Conservation (phyloP, 768 basidiomycete species). For the Austroboletus festivus region DNA sequence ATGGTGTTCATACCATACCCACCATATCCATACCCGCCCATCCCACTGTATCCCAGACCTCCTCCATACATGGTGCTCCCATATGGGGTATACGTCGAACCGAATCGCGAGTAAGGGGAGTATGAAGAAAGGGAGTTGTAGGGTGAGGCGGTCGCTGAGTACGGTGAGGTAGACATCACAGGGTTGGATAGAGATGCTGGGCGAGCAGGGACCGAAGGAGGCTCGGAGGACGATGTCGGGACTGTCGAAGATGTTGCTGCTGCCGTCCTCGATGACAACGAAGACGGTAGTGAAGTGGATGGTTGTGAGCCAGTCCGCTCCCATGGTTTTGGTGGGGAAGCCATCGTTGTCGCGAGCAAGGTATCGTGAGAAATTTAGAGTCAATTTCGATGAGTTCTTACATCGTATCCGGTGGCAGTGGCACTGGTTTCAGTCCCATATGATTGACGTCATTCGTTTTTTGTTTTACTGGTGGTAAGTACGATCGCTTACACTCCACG, state of each 20-base stretch:
- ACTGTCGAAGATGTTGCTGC: constrained; percentile 18
- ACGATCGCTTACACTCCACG: no score
- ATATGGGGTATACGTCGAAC: no score
- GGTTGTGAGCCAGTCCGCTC: constrained; percentile 53
- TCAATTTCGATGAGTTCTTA: no score
- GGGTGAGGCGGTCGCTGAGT: constrained; percentile 23
- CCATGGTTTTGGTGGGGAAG: constrained; percentile 89
- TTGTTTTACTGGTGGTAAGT: no score
- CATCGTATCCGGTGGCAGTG: no score
- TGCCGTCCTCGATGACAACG: constrained; percentile 21
- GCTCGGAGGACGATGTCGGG: constrained; percentile 26
- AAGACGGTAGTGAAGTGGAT: constrained; percentile 27
- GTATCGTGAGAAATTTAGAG: constrained; percentile 19
- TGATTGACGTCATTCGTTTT: no score
- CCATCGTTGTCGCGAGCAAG: constrained; percentile 46
- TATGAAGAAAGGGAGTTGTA: no score
- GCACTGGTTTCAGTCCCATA: no score
- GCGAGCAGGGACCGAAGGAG: constrained; percentile 57
- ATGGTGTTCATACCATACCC: constrained; percentile 52
- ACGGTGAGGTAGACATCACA: constrained; percentile 34
- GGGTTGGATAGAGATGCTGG: constrained; percentile 51
- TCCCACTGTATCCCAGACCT: constrained; percentile 38
- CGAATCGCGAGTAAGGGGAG: no score
- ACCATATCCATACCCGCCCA: constrained; percentile 42
- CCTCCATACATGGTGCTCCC: constrained; percentile 30